Percentiles rank a stretch among this genome's conserved stretches.
Evolutionary conservation across 2,329 filamentous ascomycete genomes (phyloP).

Genomic region (Botryotinia narcissicola): DNA sequence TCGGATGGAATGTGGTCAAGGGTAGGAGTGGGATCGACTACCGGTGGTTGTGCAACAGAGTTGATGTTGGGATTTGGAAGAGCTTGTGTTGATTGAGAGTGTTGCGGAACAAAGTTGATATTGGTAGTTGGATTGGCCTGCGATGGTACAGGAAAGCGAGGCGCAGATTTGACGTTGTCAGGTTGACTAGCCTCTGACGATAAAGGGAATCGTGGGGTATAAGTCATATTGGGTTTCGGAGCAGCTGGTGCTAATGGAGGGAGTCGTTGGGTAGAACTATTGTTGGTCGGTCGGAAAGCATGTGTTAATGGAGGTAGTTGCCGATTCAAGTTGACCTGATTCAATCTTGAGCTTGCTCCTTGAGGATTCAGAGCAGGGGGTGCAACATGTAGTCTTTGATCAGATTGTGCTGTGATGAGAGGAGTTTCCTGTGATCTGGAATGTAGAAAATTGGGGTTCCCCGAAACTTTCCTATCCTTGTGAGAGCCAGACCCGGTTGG

Average conservation of each 20-base stretch:
- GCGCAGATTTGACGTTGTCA: background rate
- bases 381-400: background rate
- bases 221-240: background rate
- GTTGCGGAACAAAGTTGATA: background rate
- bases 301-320: background rate
- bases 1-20: background rate
- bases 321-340: background rate
- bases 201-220: background rate
- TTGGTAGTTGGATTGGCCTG: background rate
- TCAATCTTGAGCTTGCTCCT: background rate
- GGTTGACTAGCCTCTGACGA: background rate
- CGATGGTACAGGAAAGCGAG: background rate
- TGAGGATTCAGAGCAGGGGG: background rate
- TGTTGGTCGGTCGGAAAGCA: background rate
- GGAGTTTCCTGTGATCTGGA: background rate
- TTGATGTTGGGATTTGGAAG: background rate
- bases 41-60: background rate
- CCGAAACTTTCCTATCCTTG: background rate
- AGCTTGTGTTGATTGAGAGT: fast-evolving
- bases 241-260: background rate
- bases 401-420: background rate
- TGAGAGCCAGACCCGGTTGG: background rate
- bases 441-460: background rate
- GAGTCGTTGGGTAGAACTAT: background rate
- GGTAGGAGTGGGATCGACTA: background rate